A percentile compares a stretch with the other conserved stretches of the same genome.
Evolutionary conservation across 768 basidiomycete species (phyloP).

Genomic region (Rhodosporidiobolus sp.): DNA sequence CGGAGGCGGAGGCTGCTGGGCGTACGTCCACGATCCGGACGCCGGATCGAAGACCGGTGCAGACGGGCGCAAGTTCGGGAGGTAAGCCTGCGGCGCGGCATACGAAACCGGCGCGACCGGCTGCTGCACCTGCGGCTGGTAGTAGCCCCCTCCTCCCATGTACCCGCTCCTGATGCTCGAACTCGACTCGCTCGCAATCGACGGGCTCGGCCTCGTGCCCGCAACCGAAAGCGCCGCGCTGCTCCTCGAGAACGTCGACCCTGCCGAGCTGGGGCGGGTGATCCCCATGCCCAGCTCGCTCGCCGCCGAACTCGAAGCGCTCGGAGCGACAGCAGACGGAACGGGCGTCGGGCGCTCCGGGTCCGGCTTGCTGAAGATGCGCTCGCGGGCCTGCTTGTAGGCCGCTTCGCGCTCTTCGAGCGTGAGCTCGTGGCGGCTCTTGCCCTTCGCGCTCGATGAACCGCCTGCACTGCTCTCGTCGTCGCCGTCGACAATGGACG

Average conservation of each 20-base stretch:
- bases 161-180: slow-evolving; percentile 16
- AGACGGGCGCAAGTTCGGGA: slow-evolving; percentile 13
- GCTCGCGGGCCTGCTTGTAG: slow-evolving; percentile 43
- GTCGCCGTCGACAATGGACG: slow-evolving; percentile 28
- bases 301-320: slow-evolving; percentile 7
- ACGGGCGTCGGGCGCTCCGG: background rate
- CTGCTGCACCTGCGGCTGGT: background rate
- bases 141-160: slow-evolving; percentile 4
- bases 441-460: background rate
- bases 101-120: too few relatives aligned
- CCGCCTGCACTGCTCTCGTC: slow-evolving; percentile 3
- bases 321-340: background rate
- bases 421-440: slow-evolving; percentile 27
- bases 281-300: slow-evolving; percentile 19
- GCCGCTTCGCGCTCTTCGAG: slow-evolving; percentile 43
- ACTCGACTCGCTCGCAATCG: slow-evolving; percentile 27
- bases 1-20: background rate
- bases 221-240: slow-evolving; percentile 20
- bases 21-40: slow-evolving; percentile 17
- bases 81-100: background rate
- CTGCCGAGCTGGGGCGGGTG: slow-evolving; percentile 31
- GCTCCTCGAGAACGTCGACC: slow-evolving; percentile 34
- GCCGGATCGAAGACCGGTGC: slow-evolving; percentile 34
- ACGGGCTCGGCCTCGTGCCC: slow-evolving; percentile 23
- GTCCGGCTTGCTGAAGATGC: slow-evolving; percentile 39